Evolutionary conservation across 495 filamentous ascomycete species (phyloP).

Genomic region (Hypoxylon lienhwacheense): DNA sequence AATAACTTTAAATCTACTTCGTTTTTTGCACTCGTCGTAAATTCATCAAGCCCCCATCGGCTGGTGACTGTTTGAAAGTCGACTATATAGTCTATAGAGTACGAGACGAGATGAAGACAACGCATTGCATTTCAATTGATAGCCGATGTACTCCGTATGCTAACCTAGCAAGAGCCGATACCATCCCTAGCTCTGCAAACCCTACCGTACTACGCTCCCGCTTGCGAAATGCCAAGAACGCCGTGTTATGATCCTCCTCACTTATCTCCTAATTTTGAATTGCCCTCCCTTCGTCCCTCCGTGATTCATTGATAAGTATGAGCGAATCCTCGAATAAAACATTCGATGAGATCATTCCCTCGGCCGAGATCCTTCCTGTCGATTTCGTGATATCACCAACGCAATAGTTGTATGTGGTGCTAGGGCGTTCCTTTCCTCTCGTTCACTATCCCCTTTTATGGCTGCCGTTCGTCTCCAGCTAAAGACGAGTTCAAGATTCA

Average conservation of each 20-base stretch:
- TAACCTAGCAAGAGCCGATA: slow-evolving; percentile 15
- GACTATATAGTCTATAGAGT: too few species aligned
- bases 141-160: not conserved
- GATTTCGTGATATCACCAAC: slow-evolving; percentile 11
- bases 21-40: not conserved
- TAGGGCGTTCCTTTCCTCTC: not conserved
- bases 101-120: too few species aligned
- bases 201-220: slow-evolving; percentile 8
- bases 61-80: too few species aligned
- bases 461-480: not conserved
- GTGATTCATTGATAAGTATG: slow-evolving; percentile 13
- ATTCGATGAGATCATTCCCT: slow-evolving; percentile 3
- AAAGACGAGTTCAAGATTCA: slow-evolving; percentile 3
- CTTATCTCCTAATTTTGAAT: too few species aligned
- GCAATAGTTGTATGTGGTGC: not conserved
- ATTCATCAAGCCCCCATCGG: too few species aligned
- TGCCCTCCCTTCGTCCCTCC: not conserved
- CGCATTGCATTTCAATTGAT: too few species aligned
- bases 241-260: slow-evolving; percentile 20
- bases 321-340: slow-evolving; percentile 1
- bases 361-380: slow-evolving; percentile 10
- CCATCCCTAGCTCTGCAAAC: slow-evolving; percentile 11
- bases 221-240: slow-evolving; percentile 19
- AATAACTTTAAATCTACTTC: not conserved
- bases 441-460: not conserved